Evolutionary conservation across 2,329 filamentous ascomycete genomes (phyloP).

Genomic region (Sodiomyces alkalinus): DNA sequence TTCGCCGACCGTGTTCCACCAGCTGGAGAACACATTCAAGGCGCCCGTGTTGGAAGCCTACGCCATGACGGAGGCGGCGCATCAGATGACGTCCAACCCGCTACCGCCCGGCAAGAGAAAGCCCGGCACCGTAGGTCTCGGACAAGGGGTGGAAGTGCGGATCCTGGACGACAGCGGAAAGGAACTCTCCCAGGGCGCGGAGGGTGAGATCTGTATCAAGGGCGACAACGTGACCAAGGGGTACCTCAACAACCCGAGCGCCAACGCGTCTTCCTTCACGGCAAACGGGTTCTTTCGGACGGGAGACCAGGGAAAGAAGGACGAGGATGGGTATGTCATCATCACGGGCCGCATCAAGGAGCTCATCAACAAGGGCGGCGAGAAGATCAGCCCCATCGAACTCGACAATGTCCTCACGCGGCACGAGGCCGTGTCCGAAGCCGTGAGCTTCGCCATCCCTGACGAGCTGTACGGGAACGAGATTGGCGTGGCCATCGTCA

Average conservation of each 20-base stretch:
- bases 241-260: constrained; percentile 68
- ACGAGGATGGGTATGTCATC: constrained; percentile 66
- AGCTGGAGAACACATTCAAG: constrained; percentile 59
- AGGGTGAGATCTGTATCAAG: constrained; percentile 71
- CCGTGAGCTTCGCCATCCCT: constrained; percentile 69
- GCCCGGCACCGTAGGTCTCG: constrained; percentile 69
- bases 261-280: constrained; percentile 62
- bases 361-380: constrained; percentile 78
- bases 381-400: constrained; percentile 82
- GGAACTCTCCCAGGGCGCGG: constrained; percentile 50
- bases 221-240: constrained; percentile 75
- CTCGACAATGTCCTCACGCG: constrained; percentile 70
- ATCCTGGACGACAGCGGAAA: constrained; percentile 59
- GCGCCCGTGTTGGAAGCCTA: constrained; percentile 81
- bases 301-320: constrained; percentile 71
- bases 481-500: constrained; percentile 59
- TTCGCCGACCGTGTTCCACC: constrained; percentile 66
- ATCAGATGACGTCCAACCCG: constrained; percentile 70
- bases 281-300: constrained; percentile 72
- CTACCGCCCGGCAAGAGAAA: constrained; percentile 57
- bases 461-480: constrained; percentile 78
- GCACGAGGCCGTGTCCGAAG: constrained; percentile 58
- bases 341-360: constrained; percentile 92
- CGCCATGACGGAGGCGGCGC: constrained; percentile 82
- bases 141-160: constrained; percentile 68